These are phyloP conservation scores for Mycocentrospora acerina DNA, from an alignment of 2,329 filamentous ascomycete genomes.

Conservation along the genomic window DNA sequence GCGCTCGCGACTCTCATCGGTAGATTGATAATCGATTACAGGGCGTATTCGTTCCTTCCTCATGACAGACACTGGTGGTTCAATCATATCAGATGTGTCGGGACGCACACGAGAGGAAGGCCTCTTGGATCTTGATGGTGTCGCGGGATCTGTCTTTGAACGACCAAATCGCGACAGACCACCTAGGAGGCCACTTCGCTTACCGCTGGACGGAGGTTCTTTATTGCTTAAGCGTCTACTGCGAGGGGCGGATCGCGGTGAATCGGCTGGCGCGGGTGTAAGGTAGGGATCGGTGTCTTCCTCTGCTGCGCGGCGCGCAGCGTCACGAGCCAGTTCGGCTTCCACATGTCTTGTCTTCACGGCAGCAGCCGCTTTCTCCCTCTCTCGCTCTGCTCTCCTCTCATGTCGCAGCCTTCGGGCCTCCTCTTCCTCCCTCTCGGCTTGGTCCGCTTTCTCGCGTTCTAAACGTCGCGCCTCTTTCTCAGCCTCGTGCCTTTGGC, in stretches of 20 bases:
- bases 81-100: constrained; percentile 23
- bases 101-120: constrained; percentile 24
- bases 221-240: constrained; percentile 29
- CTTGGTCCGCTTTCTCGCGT: constrained; percentile 13
- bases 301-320: constrained; percentile 30
- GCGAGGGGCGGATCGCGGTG: constrained; percentile 23
- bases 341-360: constrained; percentile 16
- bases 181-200: constrained; percentile 33
- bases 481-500: constrained; percentile 29
- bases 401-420: constrained; percentile 24
- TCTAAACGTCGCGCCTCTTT: constrained; percentile 20
- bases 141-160: constrained; percentile 31
- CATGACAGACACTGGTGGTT: constrained; percentile 13
- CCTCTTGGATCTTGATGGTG: constrained; percentile 27
- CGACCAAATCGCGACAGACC: constrained; percentile 33
- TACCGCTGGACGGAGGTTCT: constrained; percentile 26
- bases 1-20: constrained; percentile 34
- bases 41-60: constrained; percentile 27
- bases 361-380: constrained; percentile 18
- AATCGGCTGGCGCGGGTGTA: constrained; percentile 18
- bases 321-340: constrained; percentile 21
- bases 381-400: constrained; percentile 29
- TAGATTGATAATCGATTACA: constrained; percentile 33
- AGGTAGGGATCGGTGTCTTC: constrained; percentile 20
- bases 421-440: constrained; percentile 27